Evolutionary conservation across 306 rosid species (phyloP), one percentile per base, ranked within the genome.

Genomic region (Canavalia ensiformis): DNA sequence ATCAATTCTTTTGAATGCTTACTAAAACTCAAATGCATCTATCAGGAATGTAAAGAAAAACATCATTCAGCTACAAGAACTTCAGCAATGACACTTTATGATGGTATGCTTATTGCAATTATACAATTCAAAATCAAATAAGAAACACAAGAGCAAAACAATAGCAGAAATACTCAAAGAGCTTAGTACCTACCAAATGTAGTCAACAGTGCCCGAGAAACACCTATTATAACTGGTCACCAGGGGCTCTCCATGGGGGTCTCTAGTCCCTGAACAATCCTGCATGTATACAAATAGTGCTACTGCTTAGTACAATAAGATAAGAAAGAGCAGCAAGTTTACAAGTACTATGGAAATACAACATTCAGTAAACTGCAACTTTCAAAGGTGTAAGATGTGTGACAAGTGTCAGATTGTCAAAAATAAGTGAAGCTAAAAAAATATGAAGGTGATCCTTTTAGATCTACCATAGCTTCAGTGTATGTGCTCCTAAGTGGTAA

Each of bases 191-290:
- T 87, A 93, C 99, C 99, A 95, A 80, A 95, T 95, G 82, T 95
- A 95, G 86, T 93, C 99, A 62, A 95, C 98, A 4, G 98, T 93
- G 65, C 97, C 98, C 54, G 84, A 58, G 84, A 95, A 95, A 84
- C 93, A 69, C 58, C 85, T 85, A 71, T 95, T 70, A 81, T 89
- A 93, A 87, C 98, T 95, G 75, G 99, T 95, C 76, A 85, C 93
- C 67, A 86, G 78, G 64, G 99, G 99, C 85, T 95, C 99, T 56
- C 98, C 97, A 80, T 87, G 76, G 57, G 88, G 78, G 78, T 89
- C 99, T 83, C 99, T 90, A 68, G 91, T 87, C 56, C 92, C 93
- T 12, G 91, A 80, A 78, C 73, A 50, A 86, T 86, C 91, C 98
- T 93, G 90, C 81, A 80, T 65, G 47, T 35, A 72, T 49, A 64